Conservation (phyloP, 331 rosid genomes). For the Spiraea crenata region DNA sequence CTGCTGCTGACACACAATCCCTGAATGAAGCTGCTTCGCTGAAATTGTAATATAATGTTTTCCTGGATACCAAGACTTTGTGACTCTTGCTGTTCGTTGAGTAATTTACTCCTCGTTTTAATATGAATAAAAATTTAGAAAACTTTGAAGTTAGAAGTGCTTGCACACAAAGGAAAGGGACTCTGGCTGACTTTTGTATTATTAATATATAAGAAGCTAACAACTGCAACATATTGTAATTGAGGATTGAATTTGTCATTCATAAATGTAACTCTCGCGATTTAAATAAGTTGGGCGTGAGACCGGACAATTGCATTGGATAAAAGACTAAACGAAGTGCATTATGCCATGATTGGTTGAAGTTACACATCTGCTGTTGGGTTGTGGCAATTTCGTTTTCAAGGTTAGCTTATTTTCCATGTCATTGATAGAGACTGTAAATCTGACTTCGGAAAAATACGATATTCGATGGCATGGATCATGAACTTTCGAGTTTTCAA, state of each 20-base stretch:
- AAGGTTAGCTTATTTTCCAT: background rate
- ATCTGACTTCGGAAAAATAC: background rate
- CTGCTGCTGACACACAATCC: conserved; percentile 19
- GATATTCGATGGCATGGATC: background rate
- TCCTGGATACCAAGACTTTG: background rate
- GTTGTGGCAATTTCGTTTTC: background rate
- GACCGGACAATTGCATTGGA: too few relatives aligned
- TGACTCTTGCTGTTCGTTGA: background rate
- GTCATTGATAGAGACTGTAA: background rate
- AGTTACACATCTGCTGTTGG: too few relatives aligned
- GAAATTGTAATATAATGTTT: conserved; percentile 6
- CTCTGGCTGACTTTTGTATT: too few relatives aligned
- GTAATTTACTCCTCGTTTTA: background rate
- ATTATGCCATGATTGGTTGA: too few relatives aligned
- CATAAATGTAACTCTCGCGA: too few relatives aligned
- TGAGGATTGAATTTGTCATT: too few relatives aligned
- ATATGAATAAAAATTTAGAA: too few relatives aligned
- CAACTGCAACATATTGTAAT: too few relatives aligned
- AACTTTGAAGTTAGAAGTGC: background rate
- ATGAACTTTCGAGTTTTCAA: background rate
- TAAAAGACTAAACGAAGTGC: too few relatives aligned
- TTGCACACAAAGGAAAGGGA: too few relatives aligned
- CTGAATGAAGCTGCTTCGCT: conserved; percentile 20
- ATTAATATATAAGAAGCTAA: too few relatives aligned
- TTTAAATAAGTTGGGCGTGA: too few relatives aligned